These are phyloP conservation scores for Xylariaceae sp. DNA, from an alignment of 2,329 filamentous ascomycete species.

Conservation along the genomic window DNA sequence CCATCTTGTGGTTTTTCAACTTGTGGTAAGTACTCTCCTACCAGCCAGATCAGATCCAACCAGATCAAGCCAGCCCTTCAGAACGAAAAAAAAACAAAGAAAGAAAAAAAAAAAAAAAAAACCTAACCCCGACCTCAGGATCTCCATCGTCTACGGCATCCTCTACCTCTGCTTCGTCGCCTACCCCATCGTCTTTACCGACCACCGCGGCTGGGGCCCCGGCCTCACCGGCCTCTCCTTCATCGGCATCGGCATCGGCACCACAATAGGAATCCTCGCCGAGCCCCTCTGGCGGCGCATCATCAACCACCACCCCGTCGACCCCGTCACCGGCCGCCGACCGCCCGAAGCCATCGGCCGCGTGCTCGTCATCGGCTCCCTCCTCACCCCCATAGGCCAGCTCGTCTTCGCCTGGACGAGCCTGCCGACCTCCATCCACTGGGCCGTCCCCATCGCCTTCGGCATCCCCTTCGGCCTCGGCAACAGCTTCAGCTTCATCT, in stretches of 20 bases:
- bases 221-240: conserved; percentile 74
- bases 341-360: conserved; percentile 76
- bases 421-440: conserved; percentile 69
- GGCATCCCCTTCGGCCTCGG: conserved; percentile 75
- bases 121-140: conserved; percentile 39
- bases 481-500: conserved; percentile 76
- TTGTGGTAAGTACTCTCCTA: conserved; percentile 45
- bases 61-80: no score
- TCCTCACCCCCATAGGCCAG: conserved; percentile 71
- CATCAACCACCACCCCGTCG: conserved; percentile 69
- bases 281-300: conserved; percentile 70
- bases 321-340: conserved; percentile 67
- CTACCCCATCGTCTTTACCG: conserved; percentile 77
- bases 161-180: conserved; percentile 87
- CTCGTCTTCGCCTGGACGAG: conserved; percentile 87
- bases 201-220: conserved; percentile 69
- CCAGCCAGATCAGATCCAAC: not conserved
- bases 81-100: no score
- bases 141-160: conserved; percentile 79
- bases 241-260: conserved; percentile 62
- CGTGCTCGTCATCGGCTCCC: conserved; percentile 70
- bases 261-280: conserved; percentile 52
- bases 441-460: conserved; percentile 72
- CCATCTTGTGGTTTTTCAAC: conserved; percentile 69
- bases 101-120: not conserved